Percentiles rank a stretch among this genome's conserved stretches.
Conservation (phyloP, 2,329 filamentous ascomycete species). For the Sporothrix phasma region DNA sequence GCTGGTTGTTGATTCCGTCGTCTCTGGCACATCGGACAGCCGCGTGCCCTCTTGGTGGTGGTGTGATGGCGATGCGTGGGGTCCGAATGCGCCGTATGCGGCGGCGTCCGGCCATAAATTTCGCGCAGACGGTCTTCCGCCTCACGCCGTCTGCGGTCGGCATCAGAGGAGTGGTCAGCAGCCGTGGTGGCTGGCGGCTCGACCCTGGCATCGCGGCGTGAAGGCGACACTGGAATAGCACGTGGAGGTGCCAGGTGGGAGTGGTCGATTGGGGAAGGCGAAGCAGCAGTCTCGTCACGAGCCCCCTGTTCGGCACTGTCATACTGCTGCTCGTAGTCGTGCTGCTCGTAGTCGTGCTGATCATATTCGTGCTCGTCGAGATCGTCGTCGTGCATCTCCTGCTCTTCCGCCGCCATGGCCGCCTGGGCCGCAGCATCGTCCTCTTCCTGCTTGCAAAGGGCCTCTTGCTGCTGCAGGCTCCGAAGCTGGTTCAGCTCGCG, state of each 20-base stretch:
- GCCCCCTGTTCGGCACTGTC: too few species aligned
- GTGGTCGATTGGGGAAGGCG: background rate
- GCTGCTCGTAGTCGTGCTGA: background rate
- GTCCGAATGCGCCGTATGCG: background rate
- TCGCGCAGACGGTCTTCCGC: slow-evolving; percentile 46
- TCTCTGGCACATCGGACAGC: background rate
- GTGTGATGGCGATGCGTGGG: background rate
- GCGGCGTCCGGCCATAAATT: slow-evolving; percentile 37
- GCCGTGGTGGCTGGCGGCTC: slow-evolving; percentile 16
- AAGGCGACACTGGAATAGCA: slow-evolving; percentile 4
- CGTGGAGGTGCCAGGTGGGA: slow-evolving; percentile 13
- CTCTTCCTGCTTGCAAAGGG: slow-evolving; percentile 23
- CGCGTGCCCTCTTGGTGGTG: background rate
- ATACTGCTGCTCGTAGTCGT: background rate
- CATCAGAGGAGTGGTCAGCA: slow-evolving; percentile 13
- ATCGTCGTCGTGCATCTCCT: background rate
- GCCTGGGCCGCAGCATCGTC: slow-evolving; percentile 26
- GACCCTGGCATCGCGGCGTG: slow-evolving; percentile 17
- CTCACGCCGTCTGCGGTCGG: slow-evolving; percentile 28
- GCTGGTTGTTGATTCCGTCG: slow-evolving; percentile 13
- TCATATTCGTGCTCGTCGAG: background rate
- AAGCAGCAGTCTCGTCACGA: too few species aligned
- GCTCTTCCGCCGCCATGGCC: slow-evolving; percentile 22
- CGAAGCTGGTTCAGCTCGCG: slow-evolving; percentile 40
- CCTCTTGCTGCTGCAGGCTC: slow-evolving; percentile 33